These are phyloP conservation scores for Pyrus communis DNA, from an alignment of 306 rosid genomes.

Conservation along the genomic window DNA sequence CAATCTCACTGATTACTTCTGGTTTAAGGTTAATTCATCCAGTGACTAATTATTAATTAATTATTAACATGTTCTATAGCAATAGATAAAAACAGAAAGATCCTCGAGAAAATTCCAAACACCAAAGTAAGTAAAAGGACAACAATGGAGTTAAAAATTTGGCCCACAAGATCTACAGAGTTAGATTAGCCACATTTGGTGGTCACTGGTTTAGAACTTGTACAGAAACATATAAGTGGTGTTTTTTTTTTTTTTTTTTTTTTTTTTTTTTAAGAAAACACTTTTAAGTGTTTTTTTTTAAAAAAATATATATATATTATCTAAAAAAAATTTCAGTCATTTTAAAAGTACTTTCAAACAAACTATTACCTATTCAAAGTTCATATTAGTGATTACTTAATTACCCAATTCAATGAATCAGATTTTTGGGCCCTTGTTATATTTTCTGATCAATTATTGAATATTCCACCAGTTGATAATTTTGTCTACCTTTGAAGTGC, in stretches of 20 bases:
- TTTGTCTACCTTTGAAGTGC: constrained; percentile 24
- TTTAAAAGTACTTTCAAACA: too few relatives aligned
- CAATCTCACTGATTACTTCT: neutral
- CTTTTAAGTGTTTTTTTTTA: too few relatives aligned
- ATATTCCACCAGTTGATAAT: constrained; percentile 22
- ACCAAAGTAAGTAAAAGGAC: constrained; percentile 21
- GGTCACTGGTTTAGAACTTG: constrained; percentile 12
- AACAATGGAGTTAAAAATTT: constrained; percentile 6
- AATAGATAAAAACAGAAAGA: constrained; percentile 7
- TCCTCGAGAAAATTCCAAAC: constrained; percentile 25
- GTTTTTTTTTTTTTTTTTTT: too few relatives aligned
- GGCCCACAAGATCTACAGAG: constrained; percentile 32
- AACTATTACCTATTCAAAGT: constrained; percentile 12
- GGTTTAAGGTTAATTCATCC: neutral
- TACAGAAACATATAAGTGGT: too few relatives aligned
- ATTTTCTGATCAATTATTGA: constrained; percentile 10
- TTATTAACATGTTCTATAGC: neutral
- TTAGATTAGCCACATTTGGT: constrained; percentile 29
- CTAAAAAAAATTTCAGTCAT: rapidly evolving
- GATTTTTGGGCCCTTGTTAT: constrained; percentile 20
- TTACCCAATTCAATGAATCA: constrained; percentile 20
- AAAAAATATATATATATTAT: too few relatives aligned
- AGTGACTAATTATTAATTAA: constrained; percentile 17
- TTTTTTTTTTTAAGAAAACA: too few relatives aligned
- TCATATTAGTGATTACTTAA: constrained; percentile 17